Evolutionary conservation across 2,329 filamentous ascomycete genomes (phyloP), one percentile per base, ranked within the genome.

Genomic region (Aspergillus tubingensis): DNA sequence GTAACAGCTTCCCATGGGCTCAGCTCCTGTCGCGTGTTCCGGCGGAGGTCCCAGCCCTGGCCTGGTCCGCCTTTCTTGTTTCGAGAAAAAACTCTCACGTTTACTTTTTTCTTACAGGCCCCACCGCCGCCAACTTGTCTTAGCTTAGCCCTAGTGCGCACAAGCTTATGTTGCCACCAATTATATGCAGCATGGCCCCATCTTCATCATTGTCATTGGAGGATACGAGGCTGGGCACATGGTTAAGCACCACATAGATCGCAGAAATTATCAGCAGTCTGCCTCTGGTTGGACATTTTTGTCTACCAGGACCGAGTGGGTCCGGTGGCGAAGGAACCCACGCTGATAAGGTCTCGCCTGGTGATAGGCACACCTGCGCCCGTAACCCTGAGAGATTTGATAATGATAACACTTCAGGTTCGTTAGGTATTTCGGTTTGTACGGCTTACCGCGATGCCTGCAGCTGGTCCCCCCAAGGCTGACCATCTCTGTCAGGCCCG

Each of bases 301-400:
- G n/a, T 30, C 44, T 61, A 51, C 57, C 56, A 57, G 58, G 32
- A 41, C 52, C 51, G 23, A 7, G 51, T 51, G 59, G 56, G 44
- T n/a, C 43, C 7, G 17, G 53, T 55, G 53, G 53, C 53, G 41
- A 55, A 15, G 39, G 36, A 32, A 11, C 30, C 53, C 53, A 55
- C 53, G 19, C 50, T 55, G 59, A 62, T 62, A 62, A 62, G 60
- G 43, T 19, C 32, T 49, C 27, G 41, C 15, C 36, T 54, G 53
- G 13, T 62, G 61, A 62, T 62, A 62, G 61, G 61, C 38, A 60
- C 38, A 39, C 48, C 38, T 36, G 21, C 13, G 32, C 17, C 47
- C 44, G 13, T 17, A 60, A 51, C 23, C 27, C 58, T 43, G 52
- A 50, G 44, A 25, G 55, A 43, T 44, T 55, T 59, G 52, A 59